Evolutionary conservation across 352 stramenopile genomes (phyloP).

Genomic region (Phytophthora ohioensis): DNA sequence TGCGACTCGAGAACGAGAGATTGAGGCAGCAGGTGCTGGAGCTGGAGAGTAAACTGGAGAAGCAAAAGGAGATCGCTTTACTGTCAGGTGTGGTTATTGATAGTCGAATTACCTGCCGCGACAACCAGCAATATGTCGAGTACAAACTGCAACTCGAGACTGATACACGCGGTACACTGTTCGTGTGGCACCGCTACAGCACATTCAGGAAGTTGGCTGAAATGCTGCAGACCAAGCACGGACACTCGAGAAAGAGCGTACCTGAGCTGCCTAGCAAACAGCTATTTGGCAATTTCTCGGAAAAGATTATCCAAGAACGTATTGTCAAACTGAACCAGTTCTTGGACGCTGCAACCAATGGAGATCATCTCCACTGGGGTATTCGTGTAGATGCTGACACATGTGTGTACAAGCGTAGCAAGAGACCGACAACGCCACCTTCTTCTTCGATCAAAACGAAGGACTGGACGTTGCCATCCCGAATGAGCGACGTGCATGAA

Average conservation of each 20-base stretch:
- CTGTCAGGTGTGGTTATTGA: conserved; percentile 57
- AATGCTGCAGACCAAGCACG: conserved; percentile 59
- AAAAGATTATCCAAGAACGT: conserved; percentile 68
- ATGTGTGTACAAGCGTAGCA: conserved; percentile 63
- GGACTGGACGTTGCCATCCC: conserved; percentile 13
- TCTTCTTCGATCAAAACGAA: conserved; percentile 18
- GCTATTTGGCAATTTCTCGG: conserved; percentile 62
- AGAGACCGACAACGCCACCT: conserved; percentile 17
- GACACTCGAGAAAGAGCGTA: conserved; percentile 58
- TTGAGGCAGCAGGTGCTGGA: conserved; percentile 52
- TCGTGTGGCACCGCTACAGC: conserved; percentile 67
- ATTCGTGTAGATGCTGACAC: conserved; percentile 37
- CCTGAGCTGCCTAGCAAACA: conserved; percentile 67
- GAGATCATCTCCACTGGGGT: conserved; percentile 64
- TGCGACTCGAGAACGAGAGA: conserved; percentile 57
- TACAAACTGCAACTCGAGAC: conserved; percentile 70
- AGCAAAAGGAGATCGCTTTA: conserved; percentile 54
- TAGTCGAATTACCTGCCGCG: conserved; percentile 56
- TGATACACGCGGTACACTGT: conserved; percentile 58
- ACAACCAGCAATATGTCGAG: conserved; percentile 64
- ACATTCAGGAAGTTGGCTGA: conserved; percentile 67
- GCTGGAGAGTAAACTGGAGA: conserved; percentile 59
- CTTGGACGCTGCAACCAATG: conserved; percentile 58
- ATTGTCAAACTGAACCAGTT: conserved; percentile 68
- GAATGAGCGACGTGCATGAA: conserved; percentile 3